These are phyloP conservation scores for Beverwykella pulmonaria DNA, from an alignment of 495 filamentous ascomycete genomes.

Conservation along the genomic window DNA sequence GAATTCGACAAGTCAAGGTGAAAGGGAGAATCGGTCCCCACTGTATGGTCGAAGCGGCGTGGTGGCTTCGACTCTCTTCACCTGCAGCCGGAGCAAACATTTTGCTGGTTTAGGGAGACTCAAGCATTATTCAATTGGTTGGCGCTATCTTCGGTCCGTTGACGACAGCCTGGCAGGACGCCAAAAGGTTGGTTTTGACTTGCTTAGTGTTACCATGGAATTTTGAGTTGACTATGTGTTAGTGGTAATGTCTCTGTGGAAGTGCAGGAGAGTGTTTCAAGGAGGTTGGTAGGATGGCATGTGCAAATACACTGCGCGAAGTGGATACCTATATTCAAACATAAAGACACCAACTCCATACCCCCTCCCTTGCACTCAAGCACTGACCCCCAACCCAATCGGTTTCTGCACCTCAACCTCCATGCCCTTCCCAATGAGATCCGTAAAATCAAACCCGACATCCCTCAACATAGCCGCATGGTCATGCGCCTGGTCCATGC, in stretches of 20 bases:
- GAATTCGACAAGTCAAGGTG: background rate
- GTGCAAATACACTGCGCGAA: background rate
- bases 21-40: background rate
- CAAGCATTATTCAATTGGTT: too few relatives aligned
- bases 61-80: background rate
- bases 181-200: too few relatives aligned
- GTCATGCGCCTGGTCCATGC: slow-evolving; percentile 76
- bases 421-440: slow-evolving; percentile 57
- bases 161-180: too few relatives aligned
- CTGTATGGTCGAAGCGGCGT: background rate
- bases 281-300: background rate
- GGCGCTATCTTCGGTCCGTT: too few relatives aligned
- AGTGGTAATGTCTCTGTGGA: too few relatives aligned
- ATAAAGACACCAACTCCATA: background rate
- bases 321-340: background rate
- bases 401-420: slow-evolving; percentile 10
- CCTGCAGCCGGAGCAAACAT: background rate
- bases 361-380: background rate
- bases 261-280: too few relatives aligned
- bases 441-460: slow-evolving; percentile 87
- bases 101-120: background rate
- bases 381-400: slow-evolving; percentile 28
- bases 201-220: too few relatives aligned
- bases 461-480: slow-evolving; percentile 80
- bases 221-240: too few relatives aligned